These are phyloP conservation scores for Trichosporon faecale DNA, from an alignment of 1,284 basidiomycete genomes.

Conservation along the genomic window DNA sequence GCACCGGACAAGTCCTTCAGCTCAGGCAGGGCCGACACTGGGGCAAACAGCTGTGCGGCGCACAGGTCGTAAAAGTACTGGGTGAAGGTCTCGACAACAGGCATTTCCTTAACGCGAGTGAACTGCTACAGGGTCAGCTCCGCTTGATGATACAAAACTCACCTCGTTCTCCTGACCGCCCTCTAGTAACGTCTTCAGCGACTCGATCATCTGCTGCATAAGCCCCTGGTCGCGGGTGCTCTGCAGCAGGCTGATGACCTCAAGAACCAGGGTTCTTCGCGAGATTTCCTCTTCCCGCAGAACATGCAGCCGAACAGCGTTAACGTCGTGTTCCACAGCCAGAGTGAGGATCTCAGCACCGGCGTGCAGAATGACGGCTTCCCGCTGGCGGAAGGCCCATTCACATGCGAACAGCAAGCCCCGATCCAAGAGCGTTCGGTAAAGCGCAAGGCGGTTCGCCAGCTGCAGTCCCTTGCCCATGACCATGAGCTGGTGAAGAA, in stretches of 20 bases:
- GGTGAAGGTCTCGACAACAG: slow-evolving; percentile 73
- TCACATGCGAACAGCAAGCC: slow-evolving; percentile 87
- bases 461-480: slow-evolving; percentile 98
- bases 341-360: slow-evolving; percentile 84
- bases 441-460: slow-evolving; percentile 78
- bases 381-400: slow-evolving; percentile 67
- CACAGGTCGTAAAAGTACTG: slow-evolving; percentile 85
- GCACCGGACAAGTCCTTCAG: slow-evolving; percentile 13
- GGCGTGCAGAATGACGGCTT: slow-evolving; percentile 65
- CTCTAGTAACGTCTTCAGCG: slow-evolving; percentile 81
- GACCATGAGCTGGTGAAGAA: slow-evolving; percentile 86
- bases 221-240: slow-evolving; percentile 78
- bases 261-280: slow-evolving; percentile 63
- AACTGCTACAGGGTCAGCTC: slow-evolving; percentile 18
- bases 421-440: slow-evolving; percentile 81
- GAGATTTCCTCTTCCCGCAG: slow-evolving; percentile 68
- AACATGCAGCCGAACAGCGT: slow-evolving; percentile 78
- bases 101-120: slow-evolving; percentile 16
- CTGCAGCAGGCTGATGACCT: slow-evolving; percentile 73
- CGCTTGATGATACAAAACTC: slow-evolving; percentile 22
- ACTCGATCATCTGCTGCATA: slow-evolving; percentile 86
- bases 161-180: slow-evolving; percentile 54
- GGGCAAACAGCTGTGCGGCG: slow-evolving; percentile 70
- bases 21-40: slow-evolving; percentile 72
- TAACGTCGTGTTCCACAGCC: slow-evolving; percentile 86